Percentiles rank a stretch among this genome's conserved stretches.
These are phyloP conservation scores for Gossypium ekmanianum DNA, from an alignment of 345 rosid species.

Conservation along the genomic window DNA sequence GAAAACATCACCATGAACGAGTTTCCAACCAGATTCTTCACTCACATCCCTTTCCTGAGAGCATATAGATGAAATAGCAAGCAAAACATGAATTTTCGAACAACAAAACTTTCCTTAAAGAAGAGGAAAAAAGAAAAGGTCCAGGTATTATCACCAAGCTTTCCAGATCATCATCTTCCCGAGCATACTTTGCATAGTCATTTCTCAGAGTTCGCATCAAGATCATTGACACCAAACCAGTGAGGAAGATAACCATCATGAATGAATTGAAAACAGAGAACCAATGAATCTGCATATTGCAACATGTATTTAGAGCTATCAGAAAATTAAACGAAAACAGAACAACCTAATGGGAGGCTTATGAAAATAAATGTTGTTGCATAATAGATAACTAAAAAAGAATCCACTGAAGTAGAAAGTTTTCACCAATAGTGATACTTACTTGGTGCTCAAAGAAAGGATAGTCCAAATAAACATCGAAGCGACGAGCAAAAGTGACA, in stretches of 20 bases:
- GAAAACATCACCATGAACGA: constrained; percentile 98
- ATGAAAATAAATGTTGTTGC: not conserved
- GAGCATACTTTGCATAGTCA: constrained; percentile 93
- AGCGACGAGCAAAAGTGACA: constrained; percentile 80
- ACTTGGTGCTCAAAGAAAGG: constrained; percentile 99
- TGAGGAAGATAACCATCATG: constrained; percentile 99
- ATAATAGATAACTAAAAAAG: not conserved
- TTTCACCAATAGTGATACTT: constrained; percentile 7
- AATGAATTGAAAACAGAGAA: constrained; percentile 96
- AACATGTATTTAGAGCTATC: constrained; percentile 7
- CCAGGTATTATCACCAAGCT: constrained; percentile 55
- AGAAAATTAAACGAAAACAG: not conserved
- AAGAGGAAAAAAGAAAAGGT: constrained; percentile 5
- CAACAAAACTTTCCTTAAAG: not conserved
- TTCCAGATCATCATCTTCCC: constrained; percentile 95
- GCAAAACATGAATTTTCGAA: constrained; percentile 8
- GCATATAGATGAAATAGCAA: constrained; percentile 9
- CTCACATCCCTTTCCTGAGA: constrained; percentile 92
- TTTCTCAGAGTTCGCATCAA: constrained; percentile 93
- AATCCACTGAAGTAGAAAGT: not conserved
- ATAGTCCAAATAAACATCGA: constrained; percentile 93
- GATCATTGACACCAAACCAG: constrained; percentile 98
- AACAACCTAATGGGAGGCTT: not conserved
- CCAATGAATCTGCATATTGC: constrained; percentile 85
- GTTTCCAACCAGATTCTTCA: constrained; percentile 99